A percentile compares a stretch with the other conserved stretches of the same genome.
Evolutionary conservation across 768 basidiomycete genomes (phyloP).

Genomic region (Agaricus subrufescens): DNA sequence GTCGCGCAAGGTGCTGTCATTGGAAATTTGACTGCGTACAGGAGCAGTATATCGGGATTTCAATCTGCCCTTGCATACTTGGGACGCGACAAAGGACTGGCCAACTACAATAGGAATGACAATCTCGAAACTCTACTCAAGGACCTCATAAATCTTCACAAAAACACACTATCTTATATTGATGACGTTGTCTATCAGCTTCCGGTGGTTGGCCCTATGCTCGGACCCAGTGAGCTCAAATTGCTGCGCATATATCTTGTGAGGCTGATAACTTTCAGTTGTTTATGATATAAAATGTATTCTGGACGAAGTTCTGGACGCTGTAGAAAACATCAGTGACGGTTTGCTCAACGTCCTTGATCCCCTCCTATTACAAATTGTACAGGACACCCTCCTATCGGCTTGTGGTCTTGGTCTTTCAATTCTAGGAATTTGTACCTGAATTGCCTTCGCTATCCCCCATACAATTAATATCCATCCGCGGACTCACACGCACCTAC

Average conservation of each 20-base stretch:
- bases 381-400: constrained; percentile 21
- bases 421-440: constrained; percentile 28
- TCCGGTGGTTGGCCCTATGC: constrained; percentile 42
- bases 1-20: neutral
- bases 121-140: constrained; percentile 46
- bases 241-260: neutral
- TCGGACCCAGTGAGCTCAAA: constrained; percentile 50
- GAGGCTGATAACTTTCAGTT: constrained; percentile 28
- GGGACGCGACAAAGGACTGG: constrained; percentile 45
- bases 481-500: no score
- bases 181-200: constrained; percentile 28
- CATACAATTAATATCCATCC: constrained; percentile 28
- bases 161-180: constrained; percentile 34
- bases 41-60: constrained; percentile 25
- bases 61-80: constrained; percentile 26
- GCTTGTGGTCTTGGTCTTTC: constrained; percentile 22
- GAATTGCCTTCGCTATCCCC: constrained; percentile 15
- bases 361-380: constrained; percentile 27
- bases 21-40: constrained; percentile 27
- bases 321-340: constrained; percentile 45
- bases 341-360: constrained; percentile 36
- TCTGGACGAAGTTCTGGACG: constrained; percentile 46
- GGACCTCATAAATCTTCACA: constrained; percentile 41
- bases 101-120: constrained; percentile 41
- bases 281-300: constrained; percentile 59